Evolutionary conservation across 352 stramenopile genomes (phyloP).

Genomic region (Phytophthora rubi): DNA sequence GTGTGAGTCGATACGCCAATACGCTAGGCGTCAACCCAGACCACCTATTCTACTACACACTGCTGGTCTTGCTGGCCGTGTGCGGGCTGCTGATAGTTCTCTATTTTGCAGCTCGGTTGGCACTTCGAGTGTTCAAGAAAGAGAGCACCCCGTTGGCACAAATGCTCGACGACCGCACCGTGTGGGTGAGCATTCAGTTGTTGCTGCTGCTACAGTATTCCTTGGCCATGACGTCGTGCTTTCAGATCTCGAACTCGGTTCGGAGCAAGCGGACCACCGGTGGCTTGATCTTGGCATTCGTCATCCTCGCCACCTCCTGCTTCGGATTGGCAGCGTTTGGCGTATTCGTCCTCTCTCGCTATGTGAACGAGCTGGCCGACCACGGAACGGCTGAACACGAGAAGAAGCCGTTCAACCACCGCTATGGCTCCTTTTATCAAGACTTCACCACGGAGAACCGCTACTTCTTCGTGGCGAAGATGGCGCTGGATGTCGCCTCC

Average conservation of each 20-base stretch:
- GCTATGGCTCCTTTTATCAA: slow-evolving; percentile 59
- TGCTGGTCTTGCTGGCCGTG: slow-evolving; percentile 37
- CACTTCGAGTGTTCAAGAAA: slow-evolving; percentile 30
- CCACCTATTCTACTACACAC: slow-evolving; percentile 62
- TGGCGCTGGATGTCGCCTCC: slow-evolving; percentile 46
- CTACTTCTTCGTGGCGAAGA: slow-evolving; percentile 60
- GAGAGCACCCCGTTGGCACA: slow-evolving; percentile 17
- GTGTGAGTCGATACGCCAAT: slow-evolving; percentile 49
- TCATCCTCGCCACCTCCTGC: slow-evolving; percentile 38
- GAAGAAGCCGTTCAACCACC: slow-evolving; percentile 48
- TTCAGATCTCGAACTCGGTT: slow-evolving; percentile 49
- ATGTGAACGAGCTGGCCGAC: slow-evolving; percentile 48
- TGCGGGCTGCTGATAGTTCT: slow-evolving; percentile 36
- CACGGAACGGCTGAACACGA: slow-evolving; percentile 47
- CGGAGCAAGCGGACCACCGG: slow-evolving; percentile 20
- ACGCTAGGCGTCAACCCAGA: slow-evolving; percentile 44
- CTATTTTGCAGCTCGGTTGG: slow-evolving; percentile 40
- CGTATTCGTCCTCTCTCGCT: slow-evolving; percentile 46
- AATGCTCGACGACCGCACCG: slow-evolving; percentile 48
- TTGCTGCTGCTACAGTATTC: slow-evolving; percentile 54
- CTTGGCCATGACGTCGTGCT: slow-evolving; percentile 54
- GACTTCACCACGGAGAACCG: slow-evolving; percentile 53
- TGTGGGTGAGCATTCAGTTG: slow-evolving; percentile 49
- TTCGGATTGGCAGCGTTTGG: slow-evolving; percentile 46
- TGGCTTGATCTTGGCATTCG: slow-evolving; percentile 38